phyloP scores from a whole-genome alignment of 305 asterid species.

The Solanum chacoense region DNA sequence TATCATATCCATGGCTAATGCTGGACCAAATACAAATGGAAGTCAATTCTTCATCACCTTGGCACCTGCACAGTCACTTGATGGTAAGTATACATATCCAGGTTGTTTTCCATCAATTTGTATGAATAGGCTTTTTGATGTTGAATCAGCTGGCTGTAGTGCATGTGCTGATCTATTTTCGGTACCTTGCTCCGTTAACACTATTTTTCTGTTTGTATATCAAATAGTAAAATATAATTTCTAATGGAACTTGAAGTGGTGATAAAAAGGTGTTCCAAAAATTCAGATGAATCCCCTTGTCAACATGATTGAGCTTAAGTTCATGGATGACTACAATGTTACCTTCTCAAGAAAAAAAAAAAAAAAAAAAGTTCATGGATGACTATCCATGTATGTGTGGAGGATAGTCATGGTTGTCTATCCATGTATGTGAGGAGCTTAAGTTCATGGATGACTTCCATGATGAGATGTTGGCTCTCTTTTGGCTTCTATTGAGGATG shows the following conservation, averaged over 20 bases:
- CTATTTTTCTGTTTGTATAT: background rate
- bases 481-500: background rate
- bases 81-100: conserved; percentile 36
- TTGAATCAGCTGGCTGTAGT: background rate
- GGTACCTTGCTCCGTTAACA: background rate
- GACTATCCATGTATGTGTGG: background rate
- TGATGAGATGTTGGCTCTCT: background rate
- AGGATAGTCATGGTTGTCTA: background rate
- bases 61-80: conserved; percentile 92
- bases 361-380: background rate
- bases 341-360: too few relatives aligned
- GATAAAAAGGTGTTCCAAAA: background rate
- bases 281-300: background rate
- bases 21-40: conserved; percentile 96
- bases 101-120: conserved; percentile 4
- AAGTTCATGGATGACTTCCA: background rate
- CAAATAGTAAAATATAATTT: background rate
- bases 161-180: background rate
- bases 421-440: background rate
- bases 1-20: conserved; percentile 94
- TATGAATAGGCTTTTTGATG: background rate
- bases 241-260: background rate
- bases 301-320: background rate
- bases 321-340: background rate
- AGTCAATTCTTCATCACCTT: conserved; percentile 94